Evolutionary conservation across 1,139 yeast species (phyloP), one percentile per base, ranked within the genome.

Genomic region (Magnusiomyces tetraspermus): DNA sequence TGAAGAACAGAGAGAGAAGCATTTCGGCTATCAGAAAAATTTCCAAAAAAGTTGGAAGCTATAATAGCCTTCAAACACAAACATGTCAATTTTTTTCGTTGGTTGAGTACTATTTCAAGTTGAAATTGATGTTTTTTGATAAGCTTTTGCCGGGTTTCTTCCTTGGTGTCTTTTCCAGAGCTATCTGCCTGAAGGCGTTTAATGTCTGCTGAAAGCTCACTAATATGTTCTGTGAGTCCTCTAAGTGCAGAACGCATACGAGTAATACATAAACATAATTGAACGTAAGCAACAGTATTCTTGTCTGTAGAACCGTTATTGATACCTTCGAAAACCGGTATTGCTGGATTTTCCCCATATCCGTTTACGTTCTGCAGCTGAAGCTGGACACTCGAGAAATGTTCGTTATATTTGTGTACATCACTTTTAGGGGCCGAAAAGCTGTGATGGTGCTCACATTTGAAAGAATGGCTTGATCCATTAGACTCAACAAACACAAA

Each of bases 1-100:
- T 47, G 49, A 28, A 47, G 49, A 15, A 28, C 49, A 38, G 44
- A 24, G 1, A 47, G 24, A 6, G 49, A 47, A 2, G 49, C 21
- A 19, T 47, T 47, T n/a, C 49, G 33, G 17, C 49, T 47, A n/a
- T 47, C 49, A 5, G 49, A 37, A 38, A 47, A 47, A 2, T 22
- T 19, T 3, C 36, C 24, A 19, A 47, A 47, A 24, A 47, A 38
- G n/a, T 26, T 38, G 2, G 37, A 13, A 15, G 49, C n/a, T 37
- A 47, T 37, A 10, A 47, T 17, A 6, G 30, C 22, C 19, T 47
- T 47, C 37, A 38, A 22, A 19, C 49, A 37, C 3, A 47, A 24
- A 3, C 30, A 40, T 2, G 44, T 37, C 37, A 47, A 21, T 31
- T 23, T 31, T 19, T 45, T 45, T 31, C 41, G 38, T 6, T 33